Conservation (phyloP, 2,329 filamentous ascomycete species). For the Malbranchea cinnamomea region DNA sequence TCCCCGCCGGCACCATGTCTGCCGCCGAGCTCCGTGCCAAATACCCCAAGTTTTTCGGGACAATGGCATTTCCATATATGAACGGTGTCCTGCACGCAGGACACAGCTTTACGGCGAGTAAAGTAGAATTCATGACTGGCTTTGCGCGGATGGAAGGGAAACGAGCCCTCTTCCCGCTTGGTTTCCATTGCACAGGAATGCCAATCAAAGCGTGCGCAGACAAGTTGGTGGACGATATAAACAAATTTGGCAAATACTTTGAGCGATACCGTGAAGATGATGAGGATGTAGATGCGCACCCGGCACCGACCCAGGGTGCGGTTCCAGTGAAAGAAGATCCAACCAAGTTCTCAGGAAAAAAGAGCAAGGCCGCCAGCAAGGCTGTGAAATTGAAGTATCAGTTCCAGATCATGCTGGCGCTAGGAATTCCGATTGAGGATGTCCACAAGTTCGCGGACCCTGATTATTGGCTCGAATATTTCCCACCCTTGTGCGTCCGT, state of each 20-base stretch:
- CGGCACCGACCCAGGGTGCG: conserved; percentile 47
- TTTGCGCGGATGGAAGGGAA: conserved; percentile 86
- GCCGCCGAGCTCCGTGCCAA: conserved; percentile 62
- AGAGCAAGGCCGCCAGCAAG: conserved; percentile 83
- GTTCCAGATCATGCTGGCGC: conserved; percentile 84
- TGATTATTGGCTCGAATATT: conserved; percentile 82
- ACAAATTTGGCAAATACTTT: conserved; percentile 77
- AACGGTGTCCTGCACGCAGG: conserved; percentile 82
- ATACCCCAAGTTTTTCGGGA: conserved; percentile 82
- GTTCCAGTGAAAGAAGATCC: conserved; percentile 68
- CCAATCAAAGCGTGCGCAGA: conserved; percentile 96
- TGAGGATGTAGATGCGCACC: conserved; percentile 37
- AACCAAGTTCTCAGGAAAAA: conserved; percentile 83
- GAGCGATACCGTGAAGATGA: conserved; percentile 55
- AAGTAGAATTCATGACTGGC: conserved; percentile 82
- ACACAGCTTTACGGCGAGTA: conserved; percentile 81
- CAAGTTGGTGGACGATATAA: conserved; percentile 80
- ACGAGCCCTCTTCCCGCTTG: conserved; percentile 72
- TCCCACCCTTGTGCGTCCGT: conserved; percentile 61
- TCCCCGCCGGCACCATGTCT: conserved; percentile 59
- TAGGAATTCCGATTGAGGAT: conserved; percentile 74
- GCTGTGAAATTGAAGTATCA: conserved; percentile 90
- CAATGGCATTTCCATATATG: conserved; percentile 66
- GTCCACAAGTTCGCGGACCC: conserved; percentile 89
- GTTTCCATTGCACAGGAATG: conserved; percentile 95